These are phyloP conservation scores for Chalciporus sphaerocephalus DNA, from an alignment of 768 basidiomycete genomes.

Conservation along the genomic window DNA sequence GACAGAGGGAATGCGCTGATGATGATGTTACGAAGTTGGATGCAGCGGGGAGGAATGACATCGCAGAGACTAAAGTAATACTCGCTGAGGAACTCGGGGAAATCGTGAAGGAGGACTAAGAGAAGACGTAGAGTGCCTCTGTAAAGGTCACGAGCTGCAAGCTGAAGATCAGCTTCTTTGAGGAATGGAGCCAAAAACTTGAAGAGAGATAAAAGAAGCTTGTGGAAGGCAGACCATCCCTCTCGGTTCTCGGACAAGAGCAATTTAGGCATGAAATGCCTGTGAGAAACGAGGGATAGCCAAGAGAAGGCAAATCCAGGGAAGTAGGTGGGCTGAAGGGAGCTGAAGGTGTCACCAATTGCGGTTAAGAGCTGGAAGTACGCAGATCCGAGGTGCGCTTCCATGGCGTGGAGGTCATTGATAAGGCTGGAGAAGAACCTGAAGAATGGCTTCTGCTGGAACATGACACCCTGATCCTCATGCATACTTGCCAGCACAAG, in stretches of 20 bases:
- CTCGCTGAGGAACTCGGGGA: conserved; percentile 96
- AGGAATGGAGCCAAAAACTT: conserved; percentile 93
- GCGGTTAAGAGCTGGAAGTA: conserved; percentile 87
- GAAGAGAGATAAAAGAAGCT: conserved; percentile 87
- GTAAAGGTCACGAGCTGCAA: conserved; percentile 82
- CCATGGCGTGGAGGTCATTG: conserved; percentile 85
- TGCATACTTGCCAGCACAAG: conserved; percentile 92
- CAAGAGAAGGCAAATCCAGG: conserved; percentile 98
- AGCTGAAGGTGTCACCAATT: conserved; percentile 93
- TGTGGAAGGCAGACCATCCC: conserved; percentile 97
- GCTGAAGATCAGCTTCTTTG: conserved; percentile 72
- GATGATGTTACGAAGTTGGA: conserved; percentile 95
- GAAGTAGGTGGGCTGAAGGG: conserved; percentile 92
- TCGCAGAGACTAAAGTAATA: conserved; percentile 96
- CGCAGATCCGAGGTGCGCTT: conserved; percentile 77
- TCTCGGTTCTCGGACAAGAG: conserved; percentile 84
- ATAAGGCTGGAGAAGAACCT: conserved; percentile 96
- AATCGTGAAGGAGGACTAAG: conserved; percentile 94
- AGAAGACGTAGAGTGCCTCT: conserved; percentile 86
- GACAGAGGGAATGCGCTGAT: conserved; percentile 90
- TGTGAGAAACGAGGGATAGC: conserved; percentile 94
- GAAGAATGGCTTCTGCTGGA: conserved; percentile 98
- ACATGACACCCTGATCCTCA: conserved; percentile 85
- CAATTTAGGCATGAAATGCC: conserved; percentile 96
- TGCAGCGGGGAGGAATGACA: conserved; percentile 85